A percentile compares a stretch with the other conserved stretches of the same genome.
Evolutionary conservation across 805 yeast genomes (phyloP).

Genomic region (Saturnispora quitensis): DNA sequence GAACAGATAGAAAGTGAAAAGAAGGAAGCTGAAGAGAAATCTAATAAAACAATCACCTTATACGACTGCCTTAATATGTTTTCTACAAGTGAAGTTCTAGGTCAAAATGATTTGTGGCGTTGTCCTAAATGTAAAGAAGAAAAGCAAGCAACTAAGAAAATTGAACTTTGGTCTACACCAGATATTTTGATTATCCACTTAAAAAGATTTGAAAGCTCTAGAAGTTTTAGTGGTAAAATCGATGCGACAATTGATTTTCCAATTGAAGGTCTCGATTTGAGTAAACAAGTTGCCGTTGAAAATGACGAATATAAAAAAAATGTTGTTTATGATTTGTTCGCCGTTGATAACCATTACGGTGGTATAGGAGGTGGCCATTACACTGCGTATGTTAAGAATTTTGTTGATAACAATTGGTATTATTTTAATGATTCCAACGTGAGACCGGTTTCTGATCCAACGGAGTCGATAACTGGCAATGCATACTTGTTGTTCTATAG

Average conservation of each 20-base stretch:
- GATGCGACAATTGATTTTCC: slow-evolving; percentile 83
- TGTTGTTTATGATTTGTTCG: slow-evolving; percentile 72
- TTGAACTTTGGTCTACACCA: slow-evolving; percentile 90
- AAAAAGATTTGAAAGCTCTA: slow-evolving; percentile 78
- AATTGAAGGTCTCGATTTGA: slow-evolving; percentile 67
- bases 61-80: slow-evolving; percentile 70
- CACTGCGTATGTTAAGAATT: slow-evolving; percentile 81
- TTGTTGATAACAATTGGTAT: slow-evolving; percentile 73
- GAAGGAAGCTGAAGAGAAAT: slow-evolving; percentile 21
- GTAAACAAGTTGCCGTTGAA: slow-evolving; percentile 37
- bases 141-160: slow-evolving; percentile 81
- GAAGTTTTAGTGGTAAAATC: slow-evolving; percentile 83
- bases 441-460: slow-evolving; percentile 43
- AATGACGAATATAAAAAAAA: slow-evolving; percentile 27
- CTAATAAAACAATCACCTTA: slow-evolving; percentile 41
- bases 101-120: slow-evolving; percentile 88
- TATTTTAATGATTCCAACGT: slow-evolving; percentile 84
- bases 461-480: slow-evolving; percentile 56
- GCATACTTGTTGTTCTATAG: slow-evolving; percentile 85
- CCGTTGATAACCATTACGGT: slow-evolving; percentile 93
- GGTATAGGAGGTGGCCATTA: slow-evolving; percentile 98
- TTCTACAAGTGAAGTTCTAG: slow-evolving; percentile 73
- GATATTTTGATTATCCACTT: slow-evolving; percentile 84
- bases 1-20: slow-evolving; percentile 44
- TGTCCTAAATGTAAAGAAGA: slow-evolving; percentile 87